Evolutionary conservation across 2,329 filamentous ascomycete genomes (phyloP), one percentile per base, ranked within the genome.

Genomic region (Didymella glomerata): DNA sequence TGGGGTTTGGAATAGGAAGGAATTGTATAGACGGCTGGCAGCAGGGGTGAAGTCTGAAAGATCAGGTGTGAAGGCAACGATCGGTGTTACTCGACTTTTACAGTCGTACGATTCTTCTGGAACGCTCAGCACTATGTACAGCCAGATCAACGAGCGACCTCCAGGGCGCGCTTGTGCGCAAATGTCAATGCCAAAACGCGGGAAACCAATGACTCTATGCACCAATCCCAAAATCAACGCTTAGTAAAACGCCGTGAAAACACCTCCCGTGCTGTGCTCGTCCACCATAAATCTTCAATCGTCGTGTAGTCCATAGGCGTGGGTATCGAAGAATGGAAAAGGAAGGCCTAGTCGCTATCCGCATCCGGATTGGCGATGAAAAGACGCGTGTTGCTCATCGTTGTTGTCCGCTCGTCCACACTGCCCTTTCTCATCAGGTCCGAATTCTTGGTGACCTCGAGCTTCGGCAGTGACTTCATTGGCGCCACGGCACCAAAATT

Each of bases 351-450:
- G 66, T 83, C 80, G 69, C 80, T 82, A 61, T 60, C 57, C 9
- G 80, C 85, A 77, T 95, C 92, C 18, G 92, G 92, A 77, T 96
- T 96, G 68, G 92, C 92, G 72, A 96, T 93, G 77, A 91, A 95
- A 58, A 96, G 83, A 62, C 91, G 85, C 48, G 86, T 84, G 60
- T 79, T 81, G 56, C 79, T 81, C 75, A 95, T 88, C 1, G 90
- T 93, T 78, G 87, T 89, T 5, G 90, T 90, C 70, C 90, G 84
- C 77, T 95, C 92, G 73, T 95, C 92, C 48, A 96, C 91, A 72
- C 91, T 95, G 56, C 92, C 92, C 70, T 90, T 84, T 67, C 92
- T 84, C 69, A 84, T 85, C 54, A 96, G 80, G 63, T 94, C 91
- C 24, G 92, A 90, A 79, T 87, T 89, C 54, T 75, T 74, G 32